Base-by-base conservation (phyloP, 2,329 filamentous ascomycete species). In the Diaporthe vaccinii region DNA sequence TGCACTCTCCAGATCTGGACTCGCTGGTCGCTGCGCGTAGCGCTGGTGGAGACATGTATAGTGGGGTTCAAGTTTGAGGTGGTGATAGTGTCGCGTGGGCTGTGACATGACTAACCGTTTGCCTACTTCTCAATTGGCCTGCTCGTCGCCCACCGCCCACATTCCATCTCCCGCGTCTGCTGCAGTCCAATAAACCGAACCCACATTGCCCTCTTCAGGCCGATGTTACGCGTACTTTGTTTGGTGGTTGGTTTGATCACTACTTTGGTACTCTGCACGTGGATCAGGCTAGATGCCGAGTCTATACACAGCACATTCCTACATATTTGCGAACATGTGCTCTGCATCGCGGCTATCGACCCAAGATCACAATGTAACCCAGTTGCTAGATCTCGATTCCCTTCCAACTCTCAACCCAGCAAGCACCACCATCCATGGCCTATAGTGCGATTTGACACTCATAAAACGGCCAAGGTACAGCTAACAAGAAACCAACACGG, bases 61-160 rank as follows among this genome's bases (percentile, higher is more conserved):
- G 61, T 65, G 61, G 61, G 61, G 61, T 65, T 65, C 61, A 34
- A 25, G 59, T 46, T 65, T 46, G 39, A 65, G 59, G 59, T 62
- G 36, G 58, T 39, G 36, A 44, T 62, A 39, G 58, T 62, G 58
- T 62, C 58, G 36, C 57, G n/a, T 62, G 59, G n/a, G 7, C 39
- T 62, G 58, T n/a, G 8, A 20, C 58, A 62, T 41, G 39, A 49
- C 41, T 49, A 34, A 49, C 28, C 28, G 10, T 68, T 46, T 51
- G 44, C 12, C 62, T 53, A 44, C 46, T 46, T 68, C 62, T 51
- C 28, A 2, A 68, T 68, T 68, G 46, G 62, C 34, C 62, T 53
- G 62, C 39, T 28, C 15, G 6, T 22, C n/a, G 39, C 25, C 17
- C 17, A 3, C 46, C 44, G 10, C 49, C 65, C 65, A 69, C 65